Percentiles rank a stretch among this genome's conserved stretches.
Evolutionary conservation across 2,329 filamentous ascomycete species (phyloP).

Genomic region (Diaporthe ilicicola): DNA sequence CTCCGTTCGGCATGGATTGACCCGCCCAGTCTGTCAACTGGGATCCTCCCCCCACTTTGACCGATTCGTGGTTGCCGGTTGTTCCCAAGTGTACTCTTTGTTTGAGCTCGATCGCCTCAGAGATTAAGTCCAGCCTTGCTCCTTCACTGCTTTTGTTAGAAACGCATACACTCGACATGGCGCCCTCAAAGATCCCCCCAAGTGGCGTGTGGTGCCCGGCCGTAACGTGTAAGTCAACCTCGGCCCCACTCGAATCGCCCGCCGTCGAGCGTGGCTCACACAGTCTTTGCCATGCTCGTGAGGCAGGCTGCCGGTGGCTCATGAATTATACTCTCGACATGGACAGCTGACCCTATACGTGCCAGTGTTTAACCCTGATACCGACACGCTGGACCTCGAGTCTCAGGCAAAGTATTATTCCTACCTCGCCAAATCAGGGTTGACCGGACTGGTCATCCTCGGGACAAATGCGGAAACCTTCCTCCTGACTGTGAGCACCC

Average conservation of each 20-base stretch:
- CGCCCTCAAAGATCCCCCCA: constrained; percentile 37
- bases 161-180: constrained; percentile 16
- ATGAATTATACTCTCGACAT: no score
- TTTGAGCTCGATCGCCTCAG: background rate
- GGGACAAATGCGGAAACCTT: constrained; percentile 47
- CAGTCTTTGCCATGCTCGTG: background rate
- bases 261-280: background rate
- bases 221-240: constrained; percentile 37
- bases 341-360: constrained; percentile 2
- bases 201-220: constrained; percentile 45
- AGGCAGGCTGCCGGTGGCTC: background rate
- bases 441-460: constrained; percentile 44
- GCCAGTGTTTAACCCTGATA: constrained; percentile 41
- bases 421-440: constrained; percentile 41
- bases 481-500: constrained; percentile 41
- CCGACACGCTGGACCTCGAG: constrained; percentile 41
- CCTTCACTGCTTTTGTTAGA: background rate
- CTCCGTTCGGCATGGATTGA: constrained; percentile 2
- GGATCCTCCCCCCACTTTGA: background rate
- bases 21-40: constrained; percentile 13
- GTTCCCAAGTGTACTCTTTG: background rate
- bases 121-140: background rate
- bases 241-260: background rate
- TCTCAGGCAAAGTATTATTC: constrained; percentile 42
- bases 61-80: background rate